phyloP scores from a whole-genome alignment of 1,139 yeast genomes.

The Scheffersomyces segobiensis region DNA sequence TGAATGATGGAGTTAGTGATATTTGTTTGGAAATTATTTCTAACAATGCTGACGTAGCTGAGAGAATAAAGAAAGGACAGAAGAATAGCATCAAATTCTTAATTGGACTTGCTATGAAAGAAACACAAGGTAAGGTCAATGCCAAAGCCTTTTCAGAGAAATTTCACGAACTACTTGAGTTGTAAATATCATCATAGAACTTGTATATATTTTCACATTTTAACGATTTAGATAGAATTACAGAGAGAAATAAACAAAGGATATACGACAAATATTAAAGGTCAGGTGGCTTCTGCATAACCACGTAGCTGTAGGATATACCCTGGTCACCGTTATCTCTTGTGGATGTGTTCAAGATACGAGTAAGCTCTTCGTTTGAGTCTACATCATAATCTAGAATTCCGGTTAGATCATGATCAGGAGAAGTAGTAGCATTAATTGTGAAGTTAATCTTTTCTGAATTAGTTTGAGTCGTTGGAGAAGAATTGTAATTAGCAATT shows the following conservation, averaged over 20 bases:
- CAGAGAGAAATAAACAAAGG: neutral
- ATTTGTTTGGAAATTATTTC: conserved; percentile 56
- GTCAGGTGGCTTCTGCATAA: neutral
- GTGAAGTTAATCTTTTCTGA: neutral
- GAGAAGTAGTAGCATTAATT: neutral
- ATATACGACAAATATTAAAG: neutral
- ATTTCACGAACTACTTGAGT: conserved; percentile 33
- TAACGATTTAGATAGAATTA: neutral
- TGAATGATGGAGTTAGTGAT: conserved; percentile 45
- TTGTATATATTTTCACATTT: neutral
- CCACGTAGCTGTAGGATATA: neutral
- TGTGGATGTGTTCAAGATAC: neutral
- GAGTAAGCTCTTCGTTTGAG: neutral
- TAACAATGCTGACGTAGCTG: conserved; percentile 57
- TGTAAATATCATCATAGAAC: neutral
- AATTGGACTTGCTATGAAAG: conserved; percentile 83
- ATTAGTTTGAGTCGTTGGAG: neutral
- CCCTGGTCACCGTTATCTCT: neutral
- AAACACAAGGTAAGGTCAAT: conserved; percentile 65
- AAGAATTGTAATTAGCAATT: neutral
- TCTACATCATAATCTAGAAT: neutral
- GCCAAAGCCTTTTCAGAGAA: conserved; percentile 48
- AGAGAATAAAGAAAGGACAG: conserved; percentile 57
- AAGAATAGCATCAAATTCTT: conserved; percentile 69
- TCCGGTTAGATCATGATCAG: neutral